A percentile compares a stretch with the other conserved stretches of the same genome.
Conservation (phyloP, 352 stramenopile genomes). For the Chrysophaeum taylorii region DNA sequence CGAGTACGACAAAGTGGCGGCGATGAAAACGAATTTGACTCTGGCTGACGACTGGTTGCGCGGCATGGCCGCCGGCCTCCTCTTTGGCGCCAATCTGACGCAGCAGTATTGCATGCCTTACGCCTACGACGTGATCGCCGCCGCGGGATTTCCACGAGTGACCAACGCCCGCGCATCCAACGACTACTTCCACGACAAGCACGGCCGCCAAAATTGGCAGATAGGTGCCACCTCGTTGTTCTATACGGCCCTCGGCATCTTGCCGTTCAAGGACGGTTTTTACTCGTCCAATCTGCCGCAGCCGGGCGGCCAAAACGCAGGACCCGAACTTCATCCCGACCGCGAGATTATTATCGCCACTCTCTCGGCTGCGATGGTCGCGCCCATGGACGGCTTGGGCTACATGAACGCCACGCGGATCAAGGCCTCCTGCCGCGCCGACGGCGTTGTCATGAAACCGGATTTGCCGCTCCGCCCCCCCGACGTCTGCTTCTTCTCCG, state of each 20-base stretch:
- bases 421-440: background rate
- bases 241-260: slow-evolving; percentile 2
- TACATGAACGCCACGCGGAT: background rate
- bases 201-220: no score
- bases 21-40: background rate
- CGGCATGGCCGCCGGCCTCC: slow-evolving; percentile 10
- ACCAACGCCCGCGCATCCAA: slow-evolving; percentile 6
- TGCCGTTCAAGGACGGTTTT: slow-evolving; percentile 15
- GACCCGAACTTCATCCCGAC: slow-evolving; percentile 6
- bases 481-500: slow-evolving; percentile 8
- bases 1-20: background rate
- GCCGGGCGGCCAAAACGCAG: background rate
- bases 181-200: no score
- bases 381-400: slow-evolving; percentile 12
- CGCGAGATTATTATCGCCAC: slow-evolving; percentile 2
- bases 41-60: background rate
- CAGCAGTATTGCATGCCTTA: slow-evolving; percentile 17
- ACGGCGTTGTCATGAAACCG: slow-evolving; percentile 6
- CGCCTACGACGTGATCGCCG: slow-evolving; percentile 10
- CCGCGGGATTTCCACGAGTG: background rate
- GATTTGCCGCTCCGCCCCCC: background rate
- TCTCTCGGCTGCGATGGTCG: no score
- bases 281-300: slow-evolving; percentile 10
- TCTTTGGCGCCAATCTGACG: no score
- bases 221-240: no score